Conservation (phyloP, 257 asterid genomes). For the Galeopsis tetrahit region DNA sequence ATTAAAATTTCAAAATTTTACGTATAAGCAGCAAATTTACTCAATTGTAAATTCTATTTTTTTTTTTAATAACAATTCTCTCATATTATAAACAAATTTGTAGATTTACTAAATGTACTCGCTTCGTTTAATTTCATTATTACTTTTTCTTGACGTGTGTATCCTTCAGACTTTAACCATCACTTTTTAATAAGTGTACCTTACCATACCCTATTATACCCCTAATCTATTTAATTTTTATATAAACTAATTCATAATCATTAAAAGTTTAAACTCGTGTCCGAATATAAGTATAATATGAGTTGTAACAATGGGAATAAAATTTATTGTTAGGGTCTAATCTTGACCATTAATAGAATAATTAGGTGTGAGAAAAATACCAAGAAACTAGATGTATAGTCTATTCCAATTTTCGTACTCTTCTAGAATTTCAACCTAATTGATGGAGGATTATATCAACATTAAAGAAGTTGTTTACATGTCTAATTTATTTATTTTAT, state of each 20-base stretch:
- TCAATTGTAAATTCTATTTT: neutral
- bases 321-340: neutral
- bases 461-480: neutral
- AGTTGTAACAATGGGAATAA: too few species aligned
- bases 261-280: too few species aligned
- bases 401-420: neutral
- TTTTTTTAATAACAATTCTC: neutral
- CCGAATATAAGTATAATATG: too few species aligned
- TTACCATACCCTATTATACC: too few species aligned
- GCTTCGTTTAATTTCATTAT: too few species aligned
- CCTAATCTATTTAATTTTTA: too few species aligned
- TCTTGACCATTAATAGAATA: constrained; percentile 4
- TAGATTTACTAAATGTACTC: too few species aligned
- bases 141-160: too few species aligned
- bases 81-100: neutral
- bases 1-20: neutral
- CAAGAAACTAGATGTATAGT: neutral
- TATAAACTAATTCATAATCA: too few species aligned
- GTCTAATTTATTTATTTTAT: neutral
- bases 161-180: too few species aligned
- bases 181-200: too few species aligned
- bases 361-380: neutral
- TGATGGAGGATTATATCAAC: neutral
- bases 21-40: neutral
- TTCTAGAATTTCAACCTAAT: constrained; percentile 8